phyloP scores from a whole-genome alignment of 2,329 filamentous ascomycete genomes.

The Cephalotrichum gorgonifer region DNA sequence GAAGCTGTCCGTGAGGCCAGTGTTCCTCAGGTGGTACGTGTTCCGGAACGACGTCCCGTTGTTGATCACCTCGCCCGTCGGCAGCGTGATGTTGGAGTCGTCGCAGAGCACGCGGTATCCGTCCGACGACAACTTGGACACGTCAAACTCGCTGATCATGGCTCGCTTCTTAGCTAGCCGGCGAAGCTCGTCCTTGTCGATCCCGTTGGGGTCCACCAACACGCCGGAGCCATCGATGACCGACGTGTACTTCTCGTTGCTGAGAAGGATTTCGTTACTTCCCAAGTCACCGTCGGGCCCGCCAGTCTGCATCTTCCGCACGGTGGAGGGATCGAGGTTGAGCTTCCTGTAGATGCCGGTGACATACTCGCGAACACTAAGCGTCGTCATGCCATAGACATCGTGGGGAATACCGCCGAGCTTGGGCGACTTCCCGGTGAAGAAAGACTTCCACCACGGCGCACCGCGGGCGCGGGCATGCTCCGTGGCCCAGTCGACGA shows the following conservation, averaged over 20 bases:
- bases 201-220: slow-evolving; percentile 81
- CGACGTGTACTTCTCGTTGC: slow-evolving; percentile 89
- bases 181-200: slow-evolving; percentile 73
- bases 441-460: slow-evolving; percentile 99
- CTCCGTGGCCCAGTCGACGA: slow-evolving; percentile 98
- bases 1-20: slow-evolving; percentile 72
- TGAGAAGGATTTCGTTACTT: slow-evolving; percentile 93
- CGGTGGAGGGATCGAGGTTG: slow-evolving; percentile 71
- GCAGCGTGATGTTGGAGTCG: slow-evolving; percentile 79
- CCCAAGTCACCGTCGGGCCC: slow-evolving; percentile 94
- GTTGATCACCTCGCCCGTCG: slow-evolving; percentile 72
- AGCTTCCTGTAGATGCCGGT: slow-evolving; percentile 96
- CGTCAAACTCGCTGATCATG: slow-evolving; percentile 85
- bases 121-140: slow-evolving; percentile 71
- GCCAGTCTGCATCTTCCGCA: slow-evolving; percentile 94
- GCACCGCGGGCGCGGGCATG: slow-evolving; percentile 81
- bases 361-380: slow-evolving; percentile 93
- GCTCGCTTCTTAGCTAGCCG: slow-evolving; percentile 75
- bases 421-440: slow-evolving; percentile 95
- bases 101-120: slow-evolving; percentile 91
- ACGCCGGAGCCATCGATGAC: slow-evolving; percentile 97
- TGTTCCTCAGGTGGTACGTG: slow-evolving; percentile 83
- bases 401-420: slow-evolving; percentile 96
- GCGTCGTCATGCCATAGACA: slow-evolving; percentile 91
- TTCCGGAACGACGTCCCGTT: slow-evolving; percentile 97